Evolutionary conservation across 1,284 basidiomycete genomes (phyloP).

Genomic region (Calocybe gambosa): DNA sequence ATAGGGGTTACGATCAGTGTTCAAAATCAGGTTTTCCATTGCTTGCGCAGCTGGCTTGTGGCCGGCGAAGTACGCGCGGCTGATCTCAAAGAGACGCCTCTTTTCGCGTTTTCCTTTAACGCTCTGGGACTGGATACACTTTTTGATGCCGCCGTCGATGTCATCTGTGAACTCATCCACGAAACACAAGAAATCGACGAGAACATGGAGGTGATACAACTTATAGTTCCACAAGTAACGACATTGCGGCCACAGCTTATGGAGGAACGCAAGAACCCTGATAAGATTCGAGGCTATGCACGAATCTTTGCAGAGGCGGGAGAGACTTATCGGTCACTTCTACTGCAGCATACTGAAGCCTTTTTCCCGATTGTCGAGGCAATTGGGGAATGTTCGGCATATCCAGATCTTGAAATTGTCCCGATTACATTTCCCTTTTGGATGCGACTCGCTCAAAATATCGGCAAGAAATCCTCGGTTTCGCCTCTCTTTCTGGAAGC

Average conservation of each 20-base stretch:
- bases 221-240: constrained; percentile 81
- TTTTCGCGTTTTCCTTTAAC: constrained; percentile 83
- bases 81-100: constrained; percentile 69
- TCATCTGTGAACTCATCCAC: constrained; percentile 92
- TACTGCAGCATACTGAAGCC: constrained; percentile 83
- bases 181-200: constrained; percentile 98
- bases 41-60: constrained; percentile 83
- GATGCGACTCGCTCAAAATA: constrained; percentile 84
- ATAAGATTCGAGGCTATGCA: constrained; percentile 86
- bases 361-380: constrained; percentile 94
- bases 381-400: constrained; percentile 91
- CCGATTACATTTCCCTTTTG: constrained; percentile 99
- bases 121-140: constrained; percentile 81
- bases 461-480: constrained; percentile 69
- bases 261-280: constrained; percentile 70
- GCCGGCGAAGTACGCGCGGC: constrained; percentile 77
- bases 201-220: constrained; percentile 84
- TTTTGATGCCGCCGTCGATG: constrained; percentile 90
- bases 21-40: constrained; percentile 85
- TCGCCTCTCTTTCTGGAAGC: constrained; percentile 72
- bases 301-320: constrained; percentile 94
- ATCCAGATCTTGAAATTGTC: constrained; percentile 93
- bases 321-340: constrained; percentile 89
- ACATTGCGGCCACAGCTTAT: constrained; percentile 61
- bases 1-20: constrained; percentile 79